These are phyloP conservation scores for Cercospora sojina DNA, from an alignment of 2,329 filamentous ascomycete species.

Conservation along the genomic window DNA sequence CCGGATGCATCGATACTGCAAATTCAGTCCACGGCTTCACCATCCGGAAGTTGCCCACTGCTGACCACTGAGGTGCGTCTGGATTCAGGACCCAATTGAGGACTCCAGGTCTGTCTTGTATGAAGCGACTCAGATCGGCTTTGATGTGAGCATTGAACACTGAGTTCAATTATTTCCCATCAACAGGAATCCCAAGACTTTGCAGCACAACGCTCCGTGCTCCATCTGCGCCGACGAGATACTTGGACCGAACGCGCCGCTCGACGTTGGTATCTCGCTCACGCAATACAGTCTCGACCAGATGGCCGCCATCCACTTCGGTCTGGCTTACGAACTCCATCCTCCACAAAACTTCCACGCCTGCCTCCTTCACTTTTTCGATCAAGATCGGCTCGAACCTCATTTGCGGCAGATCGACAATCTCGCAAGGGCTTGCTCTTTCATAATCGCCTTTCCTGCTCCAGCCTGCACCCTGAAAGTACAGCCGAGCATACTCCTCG, in stretches of 20 bases:
- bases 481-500: constrained; percentile 34
- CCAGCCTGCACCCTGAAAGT: constrained; percentile 41
- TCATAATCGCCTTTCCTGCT: constrained; percentile 40
- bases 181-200: constrained; percentile 50
- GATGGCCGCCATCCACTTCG: background rate
- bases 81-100: constrained; percentile 57
- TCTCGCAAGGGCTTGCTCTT: constrained; percentile 37
- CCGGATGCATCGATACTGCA: constrained; percentile 48
- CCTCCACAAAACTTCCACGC: background rate
- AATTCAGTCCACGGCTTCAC: constrained; percentile 62
- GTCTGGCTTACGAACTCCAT: background rate
- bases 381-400: background rate
- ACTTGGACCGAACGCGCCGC: background rate
- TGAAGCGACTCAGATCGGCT: constrained; percentile 44
- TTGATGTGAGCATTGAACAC: constrained; percentile 46
- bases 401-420: constrained; percentile 41
- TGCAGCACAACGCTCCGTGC: constrained; percentile 15
- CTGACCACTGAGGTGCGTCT: constrained; percentile 51
- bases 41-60: constrained; percentile 54
- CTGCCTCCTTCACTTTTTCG: background rate
- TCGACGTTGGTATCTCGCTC: background rate
- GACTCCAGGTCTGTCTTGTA: constrained; percentile 52
- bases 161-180: constrained; percentile 37
- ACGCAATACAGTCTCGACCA: background rate
- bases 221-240: background rate